Conservation (phyloP, 345 rosid species). For the Brassica juncea region DNA sequence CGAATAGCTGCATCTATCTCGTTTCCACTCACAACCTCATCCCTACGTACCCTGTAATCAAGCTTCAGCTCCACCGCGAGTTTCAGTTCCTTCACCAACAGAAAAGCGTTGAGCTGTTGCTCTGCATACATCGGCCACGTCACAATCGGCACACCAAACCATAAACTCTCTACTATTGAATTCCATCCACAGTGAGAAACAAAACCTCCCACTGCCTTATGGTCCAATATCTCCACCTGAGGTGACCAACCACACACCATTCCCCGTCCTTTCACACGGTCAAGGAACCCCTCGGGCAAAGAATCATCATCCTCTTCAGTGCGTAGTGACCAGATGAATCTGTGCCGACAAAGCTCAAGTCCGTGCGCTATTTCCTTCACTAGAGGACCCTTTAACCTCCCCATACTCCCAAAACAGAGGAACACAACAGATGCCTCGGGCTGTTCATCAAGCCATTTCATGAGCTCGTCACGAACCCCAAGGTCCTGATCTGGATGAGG, state of each 20-base stretch:
- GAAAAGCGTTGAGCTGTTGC: conserved; percentile 43
- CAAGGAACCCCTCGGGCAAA: conserved; percentile 44
- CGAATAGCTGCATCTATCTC: conserved; percentile 39
- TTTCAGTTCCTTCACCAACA: conserved; percentile 37
- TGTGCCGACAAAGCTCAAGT: conserved; percentile 45
- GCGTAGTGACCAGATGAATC: conserved; percentile 49
- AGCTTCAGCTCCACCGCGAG: conserved; percentile 35
- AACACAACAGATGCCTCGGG: conserved; percentile 52
- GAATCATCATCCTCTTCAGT: conserved; percentile 28
- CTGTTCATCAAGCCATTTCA: conserved; percentile 60
- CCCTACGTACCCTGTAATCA: conserved; percentile 24
- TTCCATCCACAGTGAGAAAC: conserved; percentile 45
- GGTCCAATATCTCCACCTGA: conserved; percentile 40
- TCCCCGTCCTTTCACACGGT: conserved; percentile 37
- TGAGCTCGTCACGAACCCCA: conserved; percentile 27
- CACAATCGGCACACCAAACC: conserved; percentile 43
- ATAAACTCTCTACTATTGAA: conserved; percentile 40
- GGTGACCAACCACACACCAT: conserved; percentile 45
- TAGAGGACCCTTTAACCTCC: conserved; percentile 42
- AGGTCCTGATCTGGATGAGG: conserved; percentile 43
- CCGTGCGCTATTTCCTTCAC: conserved; percentile 52
- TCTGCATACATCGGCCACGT: conserved; percentile 47
- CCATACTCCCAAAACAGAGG: conserved; percentile 60
- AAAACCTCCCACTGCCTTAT: conserved; percentile 40
- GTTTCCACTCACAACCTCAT: conserved; percentile 34